phyloP scores from a whole-genome alignment of 2,329 filamentous ascomycete species.

The Drechslera avenae region DNA sequence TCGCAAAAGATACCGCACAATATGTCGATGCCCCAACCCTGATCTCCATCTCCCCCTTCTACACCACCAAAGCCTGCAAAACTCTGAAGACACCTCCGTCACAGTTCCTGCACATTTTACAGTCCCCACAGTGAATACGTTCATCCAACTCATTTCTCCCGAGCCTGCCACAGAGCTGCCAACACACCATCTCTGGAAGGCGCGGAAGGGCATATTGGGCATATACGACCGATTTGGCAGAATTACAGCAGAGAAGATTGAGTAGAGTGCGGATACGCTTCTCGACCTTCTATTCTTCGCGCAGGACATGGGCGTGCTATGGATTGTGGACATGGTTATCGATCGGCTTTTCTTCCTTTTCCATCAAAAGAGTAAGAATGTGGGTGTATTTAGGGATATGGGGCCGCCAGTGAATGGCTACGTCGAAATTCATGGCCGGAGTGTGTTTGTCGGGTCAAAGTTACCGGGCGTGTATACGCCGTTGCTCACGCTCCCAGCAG shows the following conservation, averaged over 20 bases:
- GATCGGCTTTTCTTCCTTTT: not conserved
- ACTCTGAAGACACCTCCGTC: not conserved
- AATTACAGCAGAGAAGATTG: not conserved
- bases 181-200: constrained; percentile 10
- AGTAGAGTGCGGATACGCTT: not conserved
- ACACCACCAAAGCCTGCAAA: not conserved
- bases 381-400: not conserved
- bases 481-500: not conserved
- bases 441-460: not conserved
- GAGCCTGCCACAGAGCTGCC: constrained; percentile 1
- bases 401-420: not conserved
- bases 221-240: not conserved
- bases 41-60: not conserved
- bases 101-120: not conserved
- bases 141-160: constrained; percentile 6
- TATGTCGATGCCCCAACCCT: not conserved
- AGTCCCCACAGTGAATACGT: constrained; percentile 1
- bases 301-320: not conserved
- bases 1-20: not conserved
- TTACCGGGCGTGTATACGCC: not conserved
- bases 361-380: not conserved
- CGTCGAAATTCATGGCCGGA: not conserved
- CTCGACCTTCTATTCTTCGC: not conserved
- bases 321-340: constrained; percentile 1
- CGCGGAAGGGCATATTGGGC: not conserved